phyloP scores from a whole-genome alignment of 192 early-diverging fungal genomes.

The Rhizophlyctis rosea region DNA sequence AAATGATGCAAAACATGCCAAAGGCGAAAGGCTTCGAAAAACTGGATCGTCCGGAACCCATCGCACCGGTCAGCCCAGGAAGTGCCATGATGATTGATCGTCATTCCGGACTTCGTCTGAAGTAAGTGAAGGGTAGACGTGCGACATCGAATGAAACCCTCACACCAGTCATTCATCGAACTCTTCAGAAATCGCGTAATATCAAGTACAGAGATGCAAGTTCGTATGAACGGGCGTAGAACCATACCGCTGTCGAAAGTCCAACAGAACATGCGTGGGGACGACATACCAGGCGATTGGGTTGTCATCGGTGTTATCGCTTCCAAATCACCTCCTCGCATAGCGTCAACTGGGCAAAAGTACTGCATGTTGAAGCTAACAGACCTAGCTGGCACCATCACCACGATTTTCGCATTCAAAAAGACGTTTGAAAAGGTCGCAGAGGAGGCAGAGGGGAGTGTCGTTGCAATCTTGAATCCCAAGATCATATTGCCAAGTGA shows the following conservation, averaged over 20 bases:
- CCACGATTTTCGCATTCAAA: slow-evolving; percentile 38
- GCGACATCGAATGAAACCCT: no score
- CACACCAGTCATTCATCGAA: no score
- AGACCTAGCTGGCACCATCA: slow-evolving; percentile 23
- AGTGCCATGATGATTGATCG: no score
- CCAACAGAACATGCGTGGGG: slow-evolving; percentile 4
- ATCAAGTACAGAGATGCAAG: not conserved
- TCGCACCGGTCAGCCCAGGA: no score
- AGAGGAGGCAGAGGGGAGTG: slow-evolving; percentile 21
- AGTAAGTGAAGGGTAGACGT: no score
- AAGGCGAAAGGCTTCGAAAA: no score
- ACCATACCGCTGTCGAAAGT: slow-evolving; percentile 6
- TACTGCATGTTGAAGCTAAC: slow-evolving; percentile 31
- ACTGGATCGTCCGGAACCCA: no score
- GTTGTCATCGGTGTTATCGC: slow-evolving; percentile 34
- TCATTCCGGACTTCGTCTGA: no score
- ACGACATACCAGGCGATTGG: slow-evolving; percentile 39
- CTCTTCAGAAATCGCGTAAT: not conserved
- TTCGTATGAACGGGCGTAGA: not conserved
- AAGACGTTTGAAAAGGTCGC: slow-evolving; percentile 11
- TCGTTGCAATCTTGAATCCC: slow-evolving; percentile 37
- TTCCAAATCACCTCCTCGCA: slow-evolving; percentile 23
- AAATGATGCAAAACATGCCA: no score
- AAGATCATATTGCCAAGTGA: slow-evolving; percentile 33
- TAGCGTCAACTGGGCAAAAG: slow-evolving; percentile 23